Evolutionary conservation across 1,284 basidiomycete species (phyloP).

Genomic region (Sporisorium graminicola): DNA sequence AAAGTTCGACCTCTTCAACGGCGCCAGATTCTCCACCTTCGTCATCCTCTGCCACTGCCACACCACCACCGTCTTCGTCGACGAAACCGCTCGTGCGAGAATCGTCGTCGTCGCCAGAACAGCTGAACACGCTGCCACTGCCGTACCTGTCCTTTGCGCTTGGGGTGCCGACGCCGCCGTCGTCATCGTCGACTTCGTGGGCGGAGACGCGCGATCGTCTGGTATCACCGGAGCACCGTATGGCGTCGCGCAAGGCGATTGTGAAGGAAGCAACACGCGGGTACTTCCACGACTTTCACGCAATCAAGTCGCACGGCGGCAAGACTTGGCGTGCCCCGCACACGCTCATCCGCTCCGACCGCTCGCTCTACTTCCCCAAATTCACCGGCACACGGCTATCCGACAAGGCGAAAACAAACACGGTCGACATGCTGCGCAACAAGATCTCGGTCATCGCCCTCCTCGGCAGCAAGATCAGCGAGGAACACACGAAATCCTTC

Average conservation of each 20-base stretch:
- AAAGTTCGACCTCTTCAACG: too few relatives aligned
- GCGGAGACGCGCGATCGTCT: conserved; percentile 79
- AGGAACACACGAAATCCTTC: conserved; percentile 83
- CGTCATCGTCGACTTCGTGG: conserved; percentile 77
- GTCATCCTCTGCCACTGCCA: background rate
- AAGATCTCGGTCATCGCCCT: conserved; percentile 84
- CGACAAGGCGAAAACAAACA: conserved; percentile 77
- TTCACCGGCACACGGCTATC: conserved; percentile 80
- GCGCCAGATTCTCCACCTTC: too few relatives aligned
- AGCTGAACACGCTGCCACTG: conserved; percentile 69
- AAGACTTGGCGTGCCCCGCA: conserved; percentile 95
- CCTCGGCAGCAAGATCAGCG: conserved; percentile 85
- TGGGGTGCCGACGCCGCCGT: conserved; percentile 75
- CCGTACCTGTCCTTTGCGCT: conserved; percentile 79
- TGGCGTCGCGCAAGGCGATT: conserved; percentile 55
- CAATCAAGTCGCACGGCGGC: conserved; percentile 84
- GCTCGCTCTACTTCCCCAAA: conserved; percentile 86
- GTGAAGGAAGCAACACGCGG: conserved; percentile 87
- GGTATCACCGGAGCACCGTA: conserved; percentile 73
- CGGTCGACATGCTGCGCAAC: conserved; percentile 81
- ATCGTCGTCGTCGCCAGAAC: conserved; percentile 28
- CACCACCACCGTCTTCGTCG: background rate
- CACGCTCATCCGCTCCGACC: conserved; percentile 77
- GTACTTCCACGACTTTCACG: conserved; percentile 90
- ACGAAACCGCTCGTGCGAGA: conserved; percentile 35